Evolutionary conservation across 1,284 basidiomycete species (phyloP).

Genomic region (Cryptococcus deneoformans): DNA sequence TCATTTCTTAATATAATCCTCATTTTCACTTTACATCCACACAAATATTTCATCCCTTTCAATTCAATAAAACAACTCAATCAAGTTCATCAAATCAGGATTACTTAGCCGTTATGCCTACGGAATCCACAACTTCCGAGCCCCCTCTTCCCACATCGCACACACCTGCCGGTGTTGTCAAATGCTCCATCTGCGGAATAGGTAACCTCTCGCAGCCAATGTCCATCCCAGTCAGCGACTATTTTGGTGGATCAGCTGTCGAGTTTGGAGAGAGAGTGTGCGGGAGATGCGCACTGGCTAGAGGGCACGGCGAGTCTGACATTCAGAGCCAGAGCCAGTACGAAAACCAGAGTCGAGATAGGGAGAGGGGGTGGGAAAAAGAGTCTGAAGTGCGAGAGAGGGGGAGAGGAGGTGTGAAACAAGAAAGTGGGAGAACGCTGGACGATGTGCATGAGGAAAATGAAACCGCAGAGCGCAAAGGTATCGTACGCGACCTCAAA

Average conservation of each 20-base stretch:
- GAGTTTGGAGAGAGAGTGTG: slow-evolving; percentile 34
- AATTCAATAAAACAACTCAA: no score
- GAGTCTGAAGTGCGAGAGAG: not conserved
- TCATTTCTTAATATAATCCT: not conserved
- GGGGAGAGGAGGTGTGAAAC: not conserved
- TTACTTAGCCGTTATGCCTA: slow-evolving; percentile 27
- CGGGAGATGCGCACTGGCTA: slow-evolving; percentile 23
- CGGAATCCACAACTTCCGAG: slow-evolving; percentile 31
- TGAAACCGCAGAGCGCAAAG: no score
- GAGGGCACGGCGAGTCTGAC: not conserved
- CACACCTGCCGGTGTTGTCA: slow-evolving; percentile 18
- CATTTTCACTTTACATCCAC: not conserved
- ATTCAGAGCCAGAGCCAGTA: not conserved
- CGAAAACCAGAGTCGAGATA: slow-evolving; percentile 4
- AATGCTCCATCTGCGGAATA: slow-evolving; percentile 40
- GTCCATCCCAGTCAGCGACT: slow-evolving; percentile 2
- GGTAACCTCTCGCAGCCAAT: slow-evolving; percentile 13
- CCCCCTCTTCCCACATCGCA: slow-evolving; percentile 10
- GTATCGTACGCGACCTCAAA: no score
- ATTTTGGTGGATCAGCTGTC: slow-evolving; percentile 4
- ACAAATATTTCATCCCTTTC: no score
- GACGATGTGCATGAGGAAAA: no score
- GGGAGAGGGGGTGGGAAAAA: not conserved
- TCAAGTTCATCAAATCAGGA: no score
- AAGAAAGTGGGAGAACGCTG: no score